Conservation (phyloP, 805 yeast genomes). For the Saturnispora halmiae region DNA sequence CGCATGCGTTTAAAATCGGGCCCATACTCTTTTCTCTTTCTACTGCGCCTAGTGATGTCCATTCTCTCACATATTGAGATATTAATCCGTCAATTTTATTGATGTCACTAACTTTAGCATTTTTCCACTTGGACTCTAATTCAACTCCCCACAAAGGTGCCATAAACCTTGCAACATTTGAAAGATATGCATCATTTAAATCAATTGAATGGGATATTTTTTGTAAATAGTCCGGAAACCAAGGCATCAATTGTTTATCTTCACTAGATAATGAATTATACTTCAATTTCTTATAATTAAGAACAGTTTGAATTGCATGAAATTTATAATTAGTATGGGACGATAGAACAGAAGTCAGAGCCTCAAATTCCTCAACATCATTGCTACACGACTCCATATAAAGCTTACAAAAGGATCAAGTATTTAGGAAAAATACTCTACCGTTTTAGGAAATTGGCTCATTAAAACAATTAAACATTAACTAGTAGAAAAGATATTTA, state of each 20-base stretch:
- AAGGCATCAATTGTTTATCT: conserved; percentile 39
- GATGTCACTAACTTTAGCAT: conserved; percentile 34
- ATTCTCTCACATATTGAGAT: conserved; percentile 51
- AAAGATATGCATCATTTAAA: conserved; percentile 37
- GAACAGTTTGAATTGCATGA: conserved; percentile 27
- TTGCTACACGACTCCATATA: not conserved
- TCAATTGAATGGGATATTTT: conserved; percentile 35
- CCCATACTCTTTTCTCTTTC: conserved; percentile 38
- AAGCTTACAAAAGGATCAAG: not conserved
- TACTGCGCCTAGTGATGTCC: conserved; percentile 43
- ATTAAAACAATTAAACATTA: not conserved
- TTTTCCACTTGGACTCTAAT: conserved; percentile 33
- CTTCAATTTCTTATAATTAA: conserved; percentile 29
- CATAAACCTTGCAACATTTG: conserved; percentile 33
- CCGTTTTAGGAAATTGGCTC: not conserved
- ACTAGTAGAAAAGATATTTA: not conserved
- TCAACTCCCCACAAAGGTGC: conserved; percentile 44
- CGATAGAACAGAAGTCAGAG: conserved; percentile 25
- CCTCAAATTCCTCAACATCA: conserved; percentile 25
- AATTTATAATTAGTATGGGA: conserved; percentile 29
- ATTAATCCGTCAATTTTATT: conserved; percentile 51
- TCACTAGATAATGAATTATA: conserved; percentile 29
- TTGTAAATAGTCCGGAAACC: conserved; percentile 38
- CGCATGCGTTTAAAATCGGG: conserved; percentile 31
- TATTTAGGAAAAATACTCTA: not conserved